phyloP scores from a whole-genome alignment of 2,329 filamentous ascomycete species.

The Pseudogymnoascus verrucosus region DNA sequence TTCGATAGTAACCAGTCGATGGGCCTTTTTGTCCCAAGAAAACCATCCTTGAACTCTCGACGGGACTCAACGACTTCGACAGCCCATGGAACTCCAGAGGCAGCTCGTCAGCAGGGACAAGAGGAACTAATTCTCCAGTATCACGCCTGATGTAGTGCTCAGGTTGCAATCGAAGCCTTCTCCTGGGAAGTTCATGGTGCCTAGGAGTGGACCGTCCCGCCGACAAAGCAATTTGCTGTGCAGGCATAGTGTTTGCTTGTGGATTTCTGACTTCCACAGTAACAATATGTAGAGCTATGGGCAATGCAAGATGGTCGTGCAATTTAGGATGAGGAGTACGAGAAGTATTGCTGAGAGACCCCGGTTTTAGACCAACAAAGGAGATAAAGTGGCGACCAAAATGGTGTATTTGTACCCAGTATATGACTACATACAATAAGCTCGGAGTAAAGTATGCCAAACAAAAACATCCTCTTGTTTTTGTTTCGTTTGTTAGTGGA shows the following conservation, averaged over 20 bases:
- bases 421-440: not conserved
- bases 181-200: not conserved
- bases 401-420: not conserved
- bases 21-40: constrained; percentile 27
- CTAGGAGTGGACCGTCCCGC: not conserved
- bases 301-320: not conserved
- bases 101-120: constrained; percentile 47
- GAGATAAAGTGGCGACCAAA: too few relatives aligned
- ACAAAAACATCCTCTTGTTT: too few relatives aligned
- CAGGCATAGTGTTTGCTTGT: not conserved
- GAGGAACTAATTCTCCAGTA: constrained; percentile 38
- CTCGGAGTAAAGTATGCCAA: not conserved
- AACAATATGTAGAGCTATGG: not conserved
- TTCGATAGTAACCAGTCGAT: constrained; percentile 28
- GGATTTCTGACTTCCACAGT: not conserved
- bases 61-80: constrained; percentile 34
- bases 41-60: constrained; percentile 27
- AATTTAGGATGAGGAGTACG: not conserved
- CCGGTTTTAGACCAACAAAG: too few relatives aligned
- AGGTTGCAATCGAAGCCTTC: not conserved
- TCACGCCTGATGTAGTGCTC: constrained; percentile 40
- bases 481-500: constrained; percentile 1
- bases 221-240: not conserved
- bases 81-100: constrained; percentile 34
- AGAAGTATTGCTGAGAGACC: not conserved